phyloP scores from a whole-genome alignment of 2,329 filamentous ascomycete genomes.

The Aspergillus sp. region DNA sequence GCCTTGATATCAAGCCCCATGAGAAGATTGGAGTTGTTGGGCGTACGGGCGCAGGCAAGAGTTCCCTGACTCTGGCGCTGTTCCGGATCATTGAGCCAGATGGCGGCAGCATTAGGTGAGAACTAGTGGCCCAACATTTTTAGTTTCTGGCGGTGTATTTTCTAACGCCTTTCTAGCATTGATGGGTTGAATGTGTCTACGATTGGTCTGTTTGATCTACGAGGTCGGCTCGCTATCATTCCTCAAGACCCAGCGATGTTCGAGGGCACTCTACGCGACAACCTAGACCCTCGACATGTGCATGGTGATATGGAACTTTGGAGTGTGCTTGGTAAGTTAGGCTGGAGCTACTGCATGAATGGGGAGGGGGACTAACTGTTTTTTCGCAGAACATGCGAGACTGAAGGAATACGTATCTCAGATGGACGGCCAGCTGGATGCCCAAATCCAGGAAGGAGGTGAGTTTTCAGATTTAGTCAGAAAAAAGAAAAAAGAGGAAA shows the following conservation, averaged over 20 bases:
- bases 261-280: conserved; percentile 87
- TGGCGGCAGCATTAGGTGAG: conserved; percentile 65
- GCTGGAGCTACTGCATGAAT: conserved; percentile 1
- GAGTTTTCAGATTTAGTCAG: conserved; percentile 37
- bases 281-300: conserved; percentile 88
- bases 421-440: conserved; percentile 88
- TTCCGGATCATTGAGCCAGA: conserved; percentile 93
- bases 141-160: conserved; percentile 1
- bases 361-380: conserved; percentile 31
- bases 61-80: conserved; percentile 82
- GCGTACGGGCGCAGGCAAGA: conserved; percentile 93
- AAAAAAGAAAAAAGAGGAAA: too few relatives aligned
- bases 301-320: conserved; percentile 97
- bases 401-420: conserved; percentile 81
- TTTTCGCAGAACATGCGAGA: conserved; percentile 73
- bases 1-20: conserved; percentile 84
- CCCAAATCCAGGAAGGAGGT: conserved; percentile 90
- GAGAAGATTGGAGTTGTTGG: conserved; percentile 98
- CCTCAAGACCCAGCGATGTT: conserved; percentile 97
- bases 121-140: not conserved
- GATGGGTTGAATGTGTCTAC: conserved; percentile 83
- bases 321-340: conserved; percentile 77
- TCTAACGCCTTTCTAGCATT: conserved; percentile 53
- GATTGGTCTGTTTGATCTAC: conserved; percentile 84
- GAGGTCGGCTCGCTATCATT: conserved; percentile 88